Evolutionary conservation across 2,329 filamentous ascomycete genomes (phyloP).

Genomic region (Aureobasidium sp.): DNA sequence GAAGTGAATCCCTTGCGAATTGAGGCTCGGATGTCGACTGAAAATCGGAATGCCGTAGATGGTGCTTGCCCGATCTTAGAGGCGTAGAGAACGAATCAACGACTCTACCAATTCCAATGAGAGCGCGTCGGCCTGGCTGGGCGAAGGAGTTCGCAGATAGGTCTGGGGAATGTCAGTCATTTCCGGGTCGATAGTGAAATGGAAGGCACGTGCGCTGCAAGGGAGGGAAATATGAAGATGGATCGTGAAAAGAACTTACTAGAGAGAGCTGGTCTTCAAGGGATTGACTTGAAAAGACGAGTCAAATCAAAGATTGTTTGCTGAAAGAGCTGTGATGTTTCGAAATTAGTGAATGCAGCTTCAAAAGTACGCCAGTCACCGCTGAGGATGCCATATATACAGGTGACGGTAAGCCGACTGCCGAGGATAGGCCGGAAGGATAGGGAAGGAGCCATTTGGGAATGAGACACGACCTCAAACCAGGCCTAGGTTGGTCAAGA

Average conservation of each 20-base stretch:
- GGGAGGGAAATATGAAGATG: background rate
- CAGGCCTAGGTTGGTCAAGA: background rate
- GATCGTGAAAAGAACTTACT: background rate
- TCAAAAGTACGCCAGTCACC: background rate
- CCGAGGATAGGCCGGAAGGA: background rate
- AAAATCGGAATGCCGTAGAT: constrained; percentile 31
- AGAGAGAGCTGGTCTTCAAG: background rate
- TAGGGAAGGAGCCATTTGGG: background rate
- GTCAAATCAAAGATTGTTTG: background rate
- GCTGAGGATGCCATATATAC: background rate
- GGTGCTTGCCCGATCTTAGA: constrained; percentile 26
- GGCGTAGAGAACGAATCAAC: constrained; percentile 48
- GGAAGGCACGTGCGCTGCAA: constrained; percentile 20
- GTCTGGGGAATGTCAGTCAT: constrained; percentile 39
- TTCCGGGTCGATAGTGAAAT: constrained; percentile 23
- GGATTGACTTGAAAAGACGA: background rate
- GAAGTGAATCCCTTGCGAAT: constrained; percentile 18
- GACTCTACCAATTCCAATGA: constrained; percentile 38
- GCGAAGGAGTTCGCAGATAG: constrained; percentile 31
- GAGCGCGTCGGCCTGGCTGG: constrained; percentile 22
- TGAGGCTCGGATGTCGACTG: constrained; percentile 21
- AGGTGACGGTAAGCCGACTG: background rate
- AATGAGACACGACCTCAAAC: constrained; percentile 1
- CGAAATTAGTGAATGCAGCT: constrained; percentile 1
- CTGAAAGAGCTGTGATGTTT: constrained; percentile 3